phyloP scores from a whole-genome alignment of 371 early-diverging fungal genomes.

The Batrachochytrium dendrobatidis region DNA sequence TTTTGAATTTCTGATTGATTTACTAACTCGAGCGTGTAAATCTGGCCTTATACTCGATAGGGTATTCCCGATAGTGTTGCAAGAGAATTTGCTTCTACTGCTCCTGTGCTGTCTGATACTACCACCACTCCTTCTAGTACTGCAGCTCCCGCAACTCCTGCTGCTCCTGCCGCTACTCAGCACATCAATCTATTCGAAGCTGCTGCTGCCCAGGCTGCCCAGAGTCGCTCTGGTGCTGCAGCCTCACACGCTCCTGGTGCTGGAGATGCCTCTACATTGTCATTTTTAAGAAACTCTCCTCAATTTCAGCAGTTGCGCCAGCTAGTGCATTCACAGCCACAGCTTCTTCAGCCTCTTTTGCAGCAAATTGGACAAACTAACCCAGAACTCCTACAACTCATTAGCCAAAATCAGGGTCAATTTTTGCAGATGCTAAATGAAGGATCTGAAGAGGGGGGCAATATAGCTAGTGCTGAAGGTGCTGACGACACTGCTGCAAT shows the following conservation, averaged over 20 bases:
- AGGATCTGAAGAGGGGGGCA: slow-evolving; percentile 34
- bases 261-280: slow-evolving; percentile 24
- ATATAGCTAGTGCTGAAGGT: slow-evolving; percentile 25
- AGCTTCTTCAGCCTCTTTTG: slow-evolving; percentile 78
- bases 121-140: slow-evolving; percentile 25
- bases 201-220: slow-evolving; percentile 29
- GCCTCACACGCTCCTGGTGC: slow-evolving; percentile 17
- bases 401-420: slow-evolving; percentile 66
- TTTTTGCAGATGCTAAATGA: slow-evolving; percentile 69
- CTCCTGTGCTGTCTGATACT: slow-evolving; percentile 18
- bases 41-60: too few relatives aligned
- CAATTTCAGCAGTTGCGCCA: slow-evolving; percentile 89
- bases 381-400: slow-evolving; percentile 73
- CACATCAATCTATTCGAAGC: slow-evolving; percentile 44
- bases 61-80: slow-evolving; percentile 46
- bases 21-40: background rate
- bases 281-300: slow-evolving; percentile 63
- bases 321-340: slow-evolving; percentile 79
- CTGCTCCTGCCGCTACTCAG: slow-evolving; percentile 16
- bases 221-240: slow-evolving; percentile 16
- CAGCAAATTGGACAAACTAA: slow-evolving; percentile 74
- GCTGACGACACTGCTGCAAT: slow-evolving; percentile 40
- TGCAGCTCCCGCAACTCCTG: slow-evolving; percentile 20
- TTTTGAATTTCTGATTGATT: too few relatives aligned
- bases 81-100: slow-evolving; percentile 19